Conservation (phyloP, 225 moss, liverwort and hornwort species). For the Marchantia polymorpha region DNA sequence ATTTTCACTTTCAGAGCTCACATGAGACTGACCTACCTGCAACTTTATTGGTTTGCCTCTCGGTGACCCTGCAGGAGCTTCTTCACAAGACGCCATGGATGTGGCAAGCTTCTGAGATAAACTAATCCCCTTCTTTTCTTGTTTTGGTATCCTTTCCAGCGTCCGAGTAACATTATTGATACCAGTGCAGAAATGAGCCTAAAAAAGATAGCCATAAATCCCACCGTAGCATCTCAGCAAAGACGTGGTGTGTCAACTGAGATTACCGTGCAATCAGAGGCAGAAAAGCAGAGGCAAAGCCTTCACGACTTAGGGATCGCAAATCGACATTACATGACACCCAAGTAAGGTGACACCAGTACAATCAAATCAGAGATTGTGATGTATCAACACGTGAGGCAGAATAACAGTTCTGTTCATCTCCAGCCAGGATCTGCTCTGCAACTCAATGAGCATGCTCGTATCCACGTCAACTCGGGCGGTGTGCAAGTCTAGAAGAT, state of each 20-base stretch:
- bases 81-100: slow-evolving; percentile 33
- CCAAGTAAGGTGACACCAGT: neutral
- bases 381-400: too few species aligned
- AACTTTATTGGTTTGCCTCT: slow-evolving; percentile 23
- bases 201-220: neutral
- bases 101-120: slow-evolving; percentile 27
- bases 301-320: neutral
- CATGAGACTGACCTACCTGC: neutral
- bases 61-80: slow-evolving; percentile 22
- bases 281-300: neutral
- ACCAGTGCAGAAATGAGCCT: slow-evolving; percentile 59
- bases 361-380: too few species aligned
- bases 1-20: too few species aligned
- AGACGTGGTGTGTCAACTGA: neutral
- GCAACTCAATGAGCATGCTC: neutral
- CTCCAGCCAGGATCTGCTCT: neutral
- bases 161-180: slow-evolving; percentile 63
- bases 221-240: neutral
- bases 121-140: slow-evolving; percentile 17
- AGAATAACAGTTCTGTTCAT: neutral
- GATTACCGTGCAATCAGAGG: neutral
- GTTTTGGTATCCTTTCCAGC: slow-evolving; percentile 60
- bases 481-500: neutral
- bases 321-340: neutral
- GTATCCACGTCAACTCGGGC: neutral